Conservation (phyloP, 2,329 filamentous ascomycete genomes). For the Diplocarpon mali region DNA sequence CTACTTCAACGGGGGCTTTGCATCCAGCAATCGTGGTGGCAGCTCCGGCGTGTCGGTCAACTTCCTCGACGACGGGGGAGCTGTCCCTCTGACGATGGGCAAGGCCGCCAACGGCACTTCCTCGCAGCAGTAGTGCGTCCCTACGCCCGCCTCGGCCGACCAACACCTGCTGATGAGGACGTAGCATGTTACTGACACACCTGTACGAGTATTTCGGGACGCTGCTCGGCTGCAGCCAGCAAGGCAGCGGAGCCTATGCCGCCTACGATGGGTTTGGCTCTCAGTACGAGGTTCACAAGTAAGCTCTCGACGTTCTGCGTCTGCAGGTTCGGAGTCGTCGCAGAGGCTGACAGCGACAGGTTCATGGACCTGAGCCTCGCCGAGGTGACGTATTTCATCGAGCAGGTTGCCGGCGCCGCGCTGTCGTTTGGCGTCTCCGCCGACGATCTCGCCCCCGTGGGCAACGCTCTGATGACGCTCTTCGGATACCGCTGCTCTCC, state of each 20-base stretch:
- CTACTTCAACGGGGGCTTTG: conserved; percentile 46
- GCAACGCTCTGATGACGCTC: conserved; percentile 32
- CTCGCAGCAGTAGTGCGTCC: conserved; percentile 42
- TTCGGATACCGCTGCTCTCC: conserved; percentile 43
- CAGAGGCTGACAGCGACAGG: conserved; percentile 14
- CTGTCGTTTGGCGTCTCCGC: conserved; percentile 47
- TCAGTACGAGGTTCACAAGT: conserved; percentile 44
- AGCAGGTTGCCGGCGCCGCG: conserved; percentile 44
- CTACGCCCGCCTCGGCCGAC: not conserved
- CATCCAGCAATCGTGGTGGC: conserved; percentile 41
- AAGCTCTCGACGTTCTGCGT: not conserved
- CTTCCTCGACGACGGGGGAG: conserved; percentile 45
- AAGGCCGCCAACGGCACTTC: conserved; percentile 38
- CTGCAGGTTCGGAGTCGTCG: not conserved
- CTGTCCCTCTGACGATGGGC: conserved; percentile 30
- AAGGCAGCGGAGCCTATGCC: conserved; percentile 38
- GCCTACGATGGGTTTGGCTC: conserved; percentile 36
- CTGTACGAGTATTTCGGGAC: conserved; percentile 51
- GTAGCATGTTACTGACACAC: conserved; percentile 42
- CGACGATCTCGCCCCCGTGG: conserved; percentile 39
- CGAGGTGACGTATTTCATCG: conserved; percentile 48
- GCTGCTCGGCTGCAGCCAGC: conserved; percentile 43
- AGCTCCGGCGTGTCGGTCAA: conserved; percentile 38
- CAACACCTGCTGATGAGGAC: not conserved
- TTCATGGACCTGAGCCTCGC: conserved; percentile 45